Evolutionary conservation across 805 yeast species (phyloP), one percentile per base, ranked within the genome.

Genomic region (Saccharomyces kudriavzevii): DNA sequence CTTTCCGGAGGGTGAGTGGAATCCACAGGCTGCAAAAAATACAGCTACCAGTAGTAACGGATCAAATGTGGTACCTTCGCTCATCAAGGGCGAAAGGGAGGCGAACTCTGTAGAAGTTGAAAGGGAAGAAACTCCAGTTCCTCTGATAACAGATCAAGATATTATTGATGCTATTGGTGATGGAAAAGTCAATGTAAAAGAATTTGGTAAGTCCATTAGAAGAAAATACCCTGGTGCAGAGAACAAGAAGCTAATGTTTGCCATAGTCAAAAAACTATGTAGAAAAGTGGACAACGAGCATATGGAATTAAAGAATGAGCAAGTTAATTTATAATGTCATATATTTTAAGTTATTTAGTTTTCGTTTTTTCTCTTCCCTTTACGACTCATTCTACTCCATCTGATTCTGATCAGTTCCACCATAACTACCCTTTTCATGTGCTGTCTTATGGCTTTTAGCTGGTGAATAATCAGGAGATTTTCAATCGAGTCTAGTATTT

Each of bases 1-100:
- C 40, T 89, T 90, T 71, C 94, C 94, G 2, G 72, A 67, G 20
- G 96, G 96, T 27, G 87, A 83, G 52, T 91, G 97, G 97, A 85
- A 85, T 69, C 92, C 96, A 24, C 66, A 68, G 31, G 54, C 49
- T 11, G 74, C 74, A 10, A 78, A 14, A 22, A 40, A 9, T 43
- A 49, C 20, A 25, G 45, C n/a, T 47, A 52, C 28, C 47, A 49
- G 13, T 47, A 49, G 49, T 17, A 24, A 22, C 25, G 47, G 35
- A 31, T 29, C 48, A 13, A 40, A 51, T 25, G 24, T 24, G 5
- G 35, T 29, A 13, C 43, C 51, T 9, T 27, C 29, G 2, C 28
- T 50, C 1, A 62, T 70, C 24, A 77, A 73, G 53, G 73, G 53
- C 47, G 63, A 5, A 79, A 76, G 49, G 66, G 63, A 3, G 68